A percentile compares a stretch with the other conserved stretches of the same genome.
These are phyloP conservation scores for Termitomyces sp. DNA, from an alignment of 768 basidiomycete species.

Conservation along the genomic window DNA sequence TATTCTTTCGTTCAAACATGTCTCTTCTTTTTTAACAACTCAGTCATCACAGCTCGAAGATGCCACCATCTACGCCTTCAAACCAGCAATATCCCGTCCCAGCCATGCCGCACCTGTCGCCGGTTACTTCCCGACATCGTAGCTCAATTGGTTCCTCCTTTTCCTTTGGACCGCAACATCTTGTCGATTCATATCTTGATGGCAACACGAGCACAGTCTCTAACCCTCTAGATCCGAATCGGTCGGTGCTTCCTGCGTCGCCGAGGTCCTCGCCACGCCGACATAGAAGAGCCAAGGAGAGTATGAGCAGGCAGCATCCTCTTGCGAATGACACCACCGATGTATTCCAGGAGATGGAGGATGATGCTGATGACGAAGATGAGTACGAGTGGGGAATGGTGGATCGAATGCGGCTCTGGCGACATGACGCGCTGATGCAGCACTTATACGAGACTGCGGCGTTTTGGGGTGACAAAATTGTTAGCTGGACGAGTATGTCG, in stretches of 20 bases:
- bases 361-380: conserved; percentile 51
- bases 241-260: conserved; percentile 76
- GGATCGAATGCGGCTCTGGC: conserved; percentile 94
- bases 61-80: conserved; percentile 49
- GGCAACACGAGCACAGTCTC: conserved; percentile 59
- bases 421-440: conserved; percentile 98
- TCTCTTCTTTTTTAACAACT: not conserved
- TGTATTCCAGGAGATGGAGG: conserved; percentile 66
- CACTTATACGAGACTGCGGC: conserved; percentile 95
- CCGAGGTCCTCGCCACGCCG: conserved; percentile 65
- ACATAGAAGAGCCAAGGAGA: conserved; percentile 50
- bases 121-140: conserved; percentile 54
- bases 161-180: conserved; percentile 75
- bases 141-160: conserved; percentile 76
- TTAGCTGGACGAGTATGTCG: conserved; percentile 88
- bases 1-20: not conserved
- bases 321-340: conserved; percentile 75
- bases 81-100: conserved; percentile 36
- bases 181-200: conserved; percentile 67
- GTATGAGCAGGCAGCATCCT: conserved; percentile 45
- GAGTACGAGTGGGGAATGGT: conserved; percentile 80
- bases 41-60: conserved; percentile 5
- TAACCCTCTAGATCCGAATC: conserved; percentile 68
- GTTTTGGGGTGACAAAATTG: conserved; percentile 98
- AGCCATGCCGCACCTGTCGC: conserved; percentile 46